Evolutionary conservation across 1,284 basidiomycete species (phyloP), one percentile per base, ranked within the genome.

Genomic region (Blastosporella zonata): DNA sequence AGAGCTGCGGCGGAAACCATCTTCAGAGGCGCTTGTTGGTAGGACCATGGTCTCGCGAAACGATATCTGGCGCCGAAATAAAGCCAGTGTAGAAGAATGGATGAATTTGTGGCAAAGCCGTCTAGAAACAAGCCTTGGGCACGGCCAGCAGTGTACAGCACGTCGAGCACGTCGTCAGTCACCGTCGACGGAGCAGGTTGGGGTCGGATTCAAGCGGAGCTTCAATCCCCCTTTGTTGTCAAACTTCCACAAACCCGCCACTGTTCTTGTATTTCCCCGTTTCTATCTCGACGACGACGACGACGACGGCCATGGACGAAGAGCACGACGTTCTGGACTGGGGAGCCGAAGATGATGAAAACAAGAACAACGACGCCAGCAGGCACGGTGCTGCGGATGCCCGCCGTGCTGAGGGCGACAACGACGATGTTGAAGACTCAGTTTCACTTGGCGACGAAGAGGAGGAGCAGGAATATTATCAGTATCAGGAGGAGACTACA

Each of bases 371-470:
- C 17, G 62, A 56, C 9, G 49, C 49, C 54, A 63, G 63, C 34
- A 59, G 57, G 36, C 57, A 55, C 10, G 35, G 39, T 36, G 43
- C 40, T 18, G 25, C n/a, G 47, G 48, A 54, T 40, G 27, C 27
- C 25, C 53, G 53, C 34, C 53, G 38, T 38, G 50, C 46, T 40
- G 42, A 37, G 27, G 62, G 60, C 29, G 67, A 66, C 41, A 55
- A 62, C 13, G 81, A 81, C 53, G 82, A 81, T 54, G 74, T 70
- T 40, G 82, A 82, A 57, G 85, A 86, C 60, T 61, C 79, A 48
- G 81, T 87, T 52, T 87, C 82, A 42, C 74, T 87, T 38, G 83
- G 82, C 52, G 82, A 82, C 55, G 83, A 86, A 61, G 84, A 87
- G 47, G 83, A 84, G 46, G 81, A 85, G 53, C 67, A 70, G 54